These are phyloP conservation scores for Osmanthus fragrans DNA, from an alignment of 257 asterid genomes.

Conservation along the genomic window DNA sequence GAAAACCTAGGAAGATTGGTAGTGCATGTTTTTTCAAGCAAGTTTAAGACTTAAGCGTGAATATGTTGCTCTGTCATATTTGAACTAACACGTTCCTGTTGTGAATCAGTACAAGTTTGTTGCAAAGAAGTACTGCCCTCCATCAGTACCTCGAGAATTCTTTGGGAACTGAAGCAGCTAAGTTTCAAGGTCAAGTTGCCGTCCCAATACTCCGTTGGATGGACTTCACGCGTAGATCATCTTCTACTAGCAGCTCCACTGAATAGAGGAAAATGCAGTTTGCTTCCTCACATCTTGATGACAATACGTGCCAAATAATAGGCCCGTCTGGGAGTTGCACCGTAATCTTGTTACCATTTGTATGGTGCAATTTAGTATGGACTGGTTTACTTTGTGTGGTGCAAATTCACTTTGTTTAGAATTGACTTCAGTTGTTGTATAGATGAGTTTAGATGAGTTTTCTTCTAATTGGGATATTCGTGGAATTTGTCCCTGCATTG, in stretches of 20 bases:
- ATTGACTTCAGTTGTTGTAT: slow-evolving; percentile 29
- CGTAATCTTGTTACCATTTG: not conserved
- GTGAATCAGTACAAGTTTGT: slow-evolving; percentile 85
- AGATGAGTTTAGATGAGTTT: slow-evolving; percentile 23
- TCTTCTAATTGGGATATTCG: slow-evolving; percentile 9
- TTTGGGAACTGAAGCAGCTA: slow-evolving; percentile 59
- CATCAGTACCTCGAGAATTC: slow-evolving; percentile 69
- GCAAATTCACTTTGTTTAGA: slow-evolving; percentile 20
- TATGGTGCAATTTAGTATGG: slow-evolving; percentile 4
- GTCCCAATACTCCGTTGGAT: slow-evolving; percentile 23
- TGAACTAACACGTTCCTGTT: not conserved
- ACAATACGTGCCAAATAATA: not conserved
- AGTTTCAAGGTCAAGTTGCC: slow-evolving; percentile 23
- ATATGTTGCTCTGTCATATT: too few species aligned
- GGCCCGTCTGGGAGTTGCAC: slow-evolving; percentile 2
- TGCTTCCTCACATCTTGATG: slow-evolving; percentile 13
- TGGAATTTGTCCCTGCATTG: not conserved
- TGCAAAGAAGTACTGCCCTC: slow-evolving; percentile 94
- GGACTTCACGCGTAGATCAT: not conserved
- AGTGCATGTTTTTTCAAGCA: too few species aligned
- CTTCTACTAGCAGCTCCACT: not conserved
- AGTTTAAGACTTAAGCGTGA: too few species aligned
- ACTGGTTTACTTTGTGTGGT: slow-evolving; percentile 20
- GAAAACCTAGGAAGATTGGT: not conserved
- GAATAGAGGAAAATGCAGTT: slow-evolving; percentile 5